Base-by-base conservation (phyloP, 441 rosid genomes). In the Flueggea neowawraea region DNA sequence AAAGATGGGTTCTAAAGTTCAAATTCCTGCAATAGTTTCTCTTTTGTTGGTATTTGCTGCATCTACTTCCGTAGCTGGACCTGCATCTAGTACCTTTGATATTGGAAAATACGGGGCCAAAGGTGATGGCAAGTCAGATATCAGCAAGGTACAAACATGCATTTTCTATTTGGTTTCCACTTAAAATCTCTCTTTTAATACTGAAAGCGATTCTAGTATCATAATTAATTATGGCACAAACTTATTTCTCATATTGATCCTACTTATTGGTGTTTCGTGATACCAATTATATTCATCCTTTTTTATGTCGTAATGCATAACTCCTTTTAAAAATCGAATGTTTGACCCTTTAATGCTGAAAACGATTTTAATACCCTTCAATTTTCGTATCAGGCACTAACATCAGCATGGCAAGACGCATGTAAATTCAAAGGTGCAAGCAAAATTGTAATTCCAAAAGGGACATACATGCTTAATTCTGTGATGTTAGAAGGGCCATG, bases 401-500 rank as follows among this genome's bases (percentile, higher is more conserved):
- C 60, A 15, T 17, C n/a, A 10, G 86, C 88, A 4, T 85, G 82
- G 77, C 58, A 62, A 52, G 64, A 68, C n/a, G 91, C 95, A 3
- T 88, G 95, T 49, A 61, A 58, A 16, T 60, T 79, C 0, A n/a
- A 71, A 0, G 16, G 33, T 1, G 68, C 76, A 0, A 70, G 68
- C 71, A 66, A 60, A 15, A 58, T 88, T 4, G 54, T 79, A 56
- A 73, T 88, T 43, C 80, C 88, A 0, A 62, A 57, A 70, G 88
- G 88, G 31, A 72, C 28, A 0, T 85, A 63, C 60, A 6, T n/a
- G 39, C 58, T 78, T 15, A 69, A 77, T 0, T 31, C 52, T 7
- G 50, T 78, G 51, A 47, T 4, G 1, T 4, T 85, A 43, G 12
- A 14, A 12, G 95, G 91, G 10, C 87, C 89, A 0, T 88, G 89